Conservation (phyloP, 441 rosid genomes). For the Gossypium schwendimanii region DNA sequence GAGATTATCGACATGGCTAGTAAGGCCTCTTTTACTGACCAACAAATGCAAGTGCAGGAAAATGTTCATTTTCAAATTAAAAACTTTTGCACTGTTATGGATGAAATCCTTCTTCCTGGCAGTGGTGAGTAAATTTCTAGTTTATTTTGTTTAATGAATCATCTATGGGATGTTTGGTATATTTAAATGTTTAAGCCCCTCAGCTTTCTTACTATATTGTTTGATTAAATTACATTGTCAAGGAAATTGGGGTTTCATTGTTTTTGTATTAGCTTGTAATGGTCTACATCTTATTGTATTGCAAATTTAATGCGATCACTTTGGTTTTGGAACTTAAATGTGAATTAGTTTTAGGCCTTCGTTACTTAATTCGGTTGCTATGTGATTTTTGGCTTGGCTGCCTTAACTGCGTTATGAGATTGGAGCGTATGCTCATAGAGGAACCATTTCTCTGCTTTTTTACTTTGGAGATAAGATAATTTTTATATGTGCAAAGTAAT, state of each 20-base stretch:
- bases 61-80: slow-evolving; percentile 61
- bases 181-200: not conserved
- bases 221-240: not conserved
- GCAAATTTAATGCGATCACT: not conserved
- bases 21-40: slow-evolving; percentile 63
- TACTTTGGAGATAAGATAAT: not conserved
- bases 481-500: not conserved
- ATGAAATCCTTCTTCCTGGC: slow-evolving; percentile 49
- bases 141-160: not conserved
- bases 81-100: slow-evolving; percentile 52
- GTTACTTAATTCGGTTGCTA: not conserved
- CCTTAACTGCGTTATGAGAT: not conserved
- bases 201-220: not conserved
- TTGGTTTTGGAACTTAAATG: not conserved
- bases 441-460: not conserved
- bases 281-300: not conserved
- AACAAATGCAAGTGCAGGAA: slow-evolving; percentile 74
- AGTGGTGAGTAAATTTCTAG: slow-evolving; percentile 39
- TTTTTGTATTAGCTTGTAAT: not conserved
- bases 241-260: not conserved
- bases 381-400: not conserved
- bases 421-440: not conserved
- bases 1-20: slow-evolving; percentile 75
- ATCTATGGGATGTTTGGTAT: not conserved
- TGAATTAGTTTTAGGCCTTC: not conserved